Evolutionary conservation across 2,329 filamentous ascomycete genomes (phyloP), one percentile per base, ranked within the genome.

Genomic region (Cladorrhinum sp.): DNA sequence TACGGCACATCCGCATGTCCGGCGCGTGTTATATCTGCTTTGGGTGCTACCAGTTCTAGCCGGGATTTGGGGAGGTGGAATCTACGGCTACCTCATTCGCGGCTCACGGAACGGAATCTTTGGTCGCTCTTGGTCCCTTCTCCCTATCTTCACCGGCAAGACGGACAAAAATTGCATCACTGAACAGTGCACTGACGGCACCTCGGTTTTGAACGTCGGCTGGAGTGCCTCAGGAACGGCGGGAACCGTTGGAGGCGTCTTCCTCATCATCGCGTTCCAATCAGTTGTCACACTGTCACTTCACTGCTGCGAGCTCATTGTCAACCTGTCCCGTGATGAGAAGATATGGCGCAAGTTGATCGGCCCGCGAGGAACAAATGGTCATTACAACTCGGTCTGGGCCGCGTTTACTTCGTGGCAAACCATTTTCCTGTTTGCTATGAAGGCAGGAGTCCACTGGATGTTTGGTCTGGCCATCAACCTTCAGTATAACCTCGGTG

Each of bases 391-490:
- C 60, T 67, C 70, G 1, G 60, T 73, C 16, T 18, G 64, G 16
- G 68, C 68, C 2, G 71, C 70, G n/a, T 62, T 66, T 50, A 69
- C 64, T 1, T 67, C 66, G 1, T 72, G 70, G 70, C 66, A 70
- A 62, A 72, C 69, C 5, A 55, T 70, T 21, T 63, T 65, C 24
- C 64, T 73, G 46, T 72, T 73, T 52, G 51, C 55, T 18, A 66
- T 69, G 55, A 73, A 73, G 60, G 64, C 70, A 10, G 65, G 61
- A n/a, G 64, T 72, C 5, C 71, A 73, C 62, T 73, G 72, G 71
- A 60, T 73, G 42, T 71, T 73, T 54, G 71, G 72, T 55, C 66
- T 71, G 8, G 64, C 65, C 21, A 68, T 72, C 62, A 70, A 68
- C 56, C 60, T 69, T 48, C 69, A 67, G 48, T 72, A 67, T 55